phyloP scores from a whole-genome alignment of 2,329 filamentous ascomycete species.

The Graphilbum ipis-grandicollis region DNA sequence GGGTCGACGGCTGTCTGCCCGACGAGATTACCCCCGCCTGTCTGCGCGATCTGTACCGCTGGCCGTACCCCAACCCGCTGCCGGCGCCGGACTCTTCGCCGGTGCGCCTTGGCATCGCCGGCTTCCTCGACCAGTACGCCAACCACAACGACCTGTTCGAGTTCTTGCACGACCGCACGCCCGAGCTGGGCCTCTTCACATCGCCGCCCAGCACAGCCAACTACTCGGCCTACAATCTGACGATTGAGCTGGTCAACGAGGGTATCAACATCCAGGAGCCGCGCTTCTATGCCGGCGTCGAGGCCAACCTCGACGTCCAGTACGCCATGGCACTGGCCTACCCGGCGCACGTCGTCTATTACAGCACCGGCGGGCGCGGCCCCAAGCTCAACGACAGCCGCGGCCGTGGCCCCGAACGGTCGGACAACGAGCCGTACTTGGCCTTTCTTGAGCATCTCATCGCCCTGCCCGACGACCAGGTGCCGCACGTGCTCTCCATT shows the following conservation, averaged over 20 bases:
- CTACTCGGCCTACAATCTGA: conserved; percentile 10
- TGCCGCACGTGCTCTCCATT: conserved; percentile 39
- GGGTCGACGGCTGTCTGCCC: conserved; percentile 11
- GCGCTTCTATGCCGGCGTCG: conserved; percentile 18
- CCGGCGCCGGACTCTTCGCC: conserved; percentile 11
- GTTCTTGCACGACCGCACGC: conserved; percentile 12
- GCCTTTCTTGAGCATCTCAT: conserved; percentile 34
- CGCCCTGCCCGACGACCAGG: conserved; percentile 19
- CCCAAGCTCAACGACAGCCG: conserved; percentile 18
- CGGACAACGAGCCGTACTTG: conserved; percentile 39
- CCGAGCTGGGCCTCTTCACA: neutral
- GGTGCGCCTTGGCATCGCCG: conserved; percentile 26
- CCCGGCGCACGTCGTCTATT: conserved; percentile 26
- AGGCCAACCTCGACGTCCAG: conserved; percentile 30
- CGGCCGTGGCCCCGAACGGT: conserved; percentile 13
- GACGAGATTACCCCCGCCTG: conserved; percentile 20
- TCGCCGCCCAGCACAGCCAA: neutral
- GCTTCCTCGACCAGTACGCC: conserved; percentile 31
- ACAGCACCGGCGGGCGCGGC: conserved; percentile 26
- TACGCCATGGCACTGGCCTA: conserved; percentile 27
- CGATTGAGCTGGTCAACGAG: conserved; percentile 23
- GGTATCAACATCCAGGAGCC: conserved; percentile 24
- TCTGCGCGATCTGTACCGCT: conserved; percentile 27
- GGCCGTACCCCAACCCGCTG: conserved; percentile 11
- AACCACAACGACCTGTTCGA: conserved; percentile 22